Evolutionary conservation across 2,329 filamentous ascomycete genomes (phyloP), one percentile per base, ranked within the genome.

Genomic region (Tolypocladium tundrense): DNA sequence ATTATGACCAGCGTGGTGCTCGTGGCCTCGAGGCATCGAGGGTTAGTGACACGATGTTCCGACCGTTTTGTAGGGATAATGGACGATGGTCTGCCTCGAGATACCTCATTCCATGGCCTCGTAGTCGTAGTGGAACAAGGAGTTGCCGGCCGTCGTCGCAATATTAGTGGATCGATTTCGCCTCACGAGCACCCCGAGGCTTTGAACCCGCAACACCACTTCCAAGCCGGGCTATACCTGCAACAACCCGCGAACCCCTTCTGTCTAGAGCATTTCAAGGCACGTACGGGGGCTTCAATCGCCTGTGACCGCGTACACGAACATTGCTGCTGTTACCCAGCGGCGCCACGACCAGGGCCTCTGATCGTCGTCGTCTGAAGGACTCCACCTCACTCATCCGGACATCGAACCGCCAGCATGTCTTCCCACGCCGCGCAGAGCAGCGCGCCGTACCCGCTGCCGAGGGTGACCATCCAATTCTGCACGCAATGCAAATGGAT

Each of bases 401-500:
- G 13, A 14, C 7, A 16, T 16, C 8, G 9, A n/a, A 21, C 5
- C 27, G 48, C 19, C 31, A 37, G 48, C 48, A 52, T 37, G 48
- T 52, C 48, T 2, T 3, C 48, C 8, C 10, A 4, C 48, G 31
- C 19, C 19, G 31, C 51, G 52, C 27, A 45, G 53, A 16, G 11
- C 19, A 48, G 2, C 45, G 40, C 21, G 51, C 52, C 52, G 2
- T 41, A 14, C 27, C 60, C 64, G 41, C 66, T 72, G 13, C 91
- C 91, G 4, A 84, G 91, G 52, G 80, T 97, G 56, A 86, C 87
- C n/a, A 96, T 97, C 67, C 84, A 88, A 64, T 97, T 90, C 75
- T 97, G 92, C 76, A 96, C 90, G 0, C 91, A 96, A 75, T 97
- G 91, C 74, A 89, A 90, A 75, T 96, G 91, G 91, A 90, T 94